Evolutionary conservation across 768 basidiomycete species (phyloP).

Genomic region (Leucocoprinus leucothites): DNA sequence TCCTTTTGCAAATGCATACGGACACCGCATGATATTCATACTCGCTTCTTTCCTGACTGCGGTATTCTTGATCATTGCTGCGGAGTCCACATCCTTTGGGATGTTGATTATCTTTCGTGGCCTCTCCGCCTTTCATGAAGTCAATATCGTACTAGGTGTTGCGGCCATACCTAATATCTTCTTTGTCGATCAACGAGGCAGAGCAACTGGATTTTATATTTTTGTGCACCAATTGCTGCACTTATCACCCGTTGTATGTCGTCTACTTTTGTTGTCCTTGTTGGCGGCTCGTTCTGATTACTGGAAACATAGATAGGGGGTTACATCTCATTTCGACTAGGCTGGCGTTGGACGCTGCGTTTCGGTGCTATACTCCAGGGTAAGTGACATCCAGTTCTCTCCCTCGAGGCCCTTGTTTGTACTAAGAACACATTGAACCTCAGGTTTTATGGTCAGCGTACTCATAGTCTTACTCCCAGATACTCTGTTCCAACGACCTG

Average conservation of each 20-base stretch:
- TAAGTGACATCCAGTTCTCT: background rate
- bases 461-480: slow-evolving; percentile 14
- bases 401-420: slow-evolving; percentile 18
- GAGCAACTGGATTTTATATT: slow-evolving; percentile 39
- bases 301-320: slow-evolving; percentile 27
- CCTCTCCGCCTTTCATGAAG: slow-evolving; percentile 31
- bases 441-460: slow-evolving; percentile 22
- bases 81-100: slow-evolving; percentile 26
- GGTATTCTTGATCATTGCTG: slow-evolving; percentile 27
- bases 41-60: slow-evolving; percentile 29
- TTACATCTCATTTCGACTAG: slow-evolving; percentile 31
- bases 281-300: no score
- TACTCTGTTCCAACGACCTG: background rate
- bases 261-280: background rate
- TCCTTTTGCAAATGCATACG: slow-evolving; percentile 4
- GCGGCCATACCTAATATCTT: slow-evolving; percentile 36
- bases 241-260: slow-evolving; percentile 19
- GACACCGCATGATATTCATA: slow-evolving; percentile 20
- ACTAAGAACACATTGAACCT: slow-evolving; percentile 21
- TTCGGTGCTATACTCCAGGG: slow-evolving; percentile 35
- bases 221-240: slow-evolving; percentile 36
- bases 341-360: slow-evolving; percentile 43
- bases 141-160: slow-evolving; percentile 31
- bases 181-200: slow-evolving; percentile 35
- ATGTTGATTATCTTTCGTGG: slow-evolving; percentile 21